These are phyloP conservation scores for Ilyonectria destructans DNA, from an alignment of 2,329 filamentous ascomycete genomes.

Conservation along the genomic window DNA sequence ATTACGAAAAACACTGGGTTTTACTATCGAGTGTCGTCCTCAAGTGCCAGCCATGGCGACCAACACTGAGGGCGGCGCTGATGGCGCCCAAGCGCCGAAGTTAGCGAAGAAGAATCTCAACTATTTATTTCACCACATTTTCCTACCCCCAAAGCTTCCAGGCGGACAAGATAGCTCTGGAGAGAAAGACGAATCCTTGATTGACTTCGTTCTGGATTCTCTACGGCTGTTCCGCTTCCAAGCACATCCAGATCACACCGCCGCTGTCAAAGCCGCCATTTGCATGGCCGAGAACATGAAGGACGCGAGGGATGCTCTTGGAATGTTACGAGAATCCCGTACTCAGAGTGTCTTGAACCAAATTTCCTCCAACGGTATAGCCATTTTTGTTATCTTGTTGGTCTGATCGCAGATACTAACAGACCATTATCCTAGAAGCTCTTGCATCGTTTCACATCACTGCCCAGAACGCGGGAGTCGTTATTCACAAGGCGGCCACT, in stretches of 20 bases:
- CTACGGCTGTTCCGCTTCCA: slow-evolving; percentile 17
- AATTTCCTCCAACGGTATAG: slow-evolving; percentile 16
- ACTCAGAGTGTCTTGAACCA: background rate
- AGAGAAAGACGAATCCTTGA: background rate
- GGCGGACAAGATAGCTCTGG: slow-evolving; percentile 33
- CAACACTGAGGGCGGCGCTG: background rate
- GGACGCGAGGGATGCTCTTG: background rate
- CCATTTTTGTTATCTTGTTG: background rate
- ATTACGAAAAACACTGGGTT: no score
- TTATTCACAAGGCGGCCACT: slow-evolving; percentile 12
- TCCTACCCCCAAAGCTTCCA: slow-evolving; percentile 52
- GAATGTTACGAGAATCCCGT: slow-evolving; percentile 10
- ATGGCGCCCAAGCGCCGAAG: background rate
- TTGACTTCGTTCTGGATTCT: slow-evolving; percentile 21
- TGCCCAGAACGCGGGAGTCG: slow-evolving; percentile 37
- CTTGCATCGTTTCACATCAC: slow-evolving; percentile 19
- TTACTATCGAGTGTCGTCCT: background rate
- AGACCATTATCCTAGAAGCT: background rate
- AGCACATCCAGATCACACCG: background rate
- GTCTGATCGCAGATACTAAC: background rate
- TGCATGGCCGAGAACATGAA: slow-evolving; percentile 27
- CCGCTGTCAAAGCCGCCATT: slow-evolving; percentile 6
- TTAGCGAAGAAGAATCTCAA: background rate
- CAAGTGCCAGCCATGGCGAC: background rate
- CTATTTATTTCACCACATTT: slow-evolving; percentile 49